These are phyloP conservation scores for Ajuga reptans DNA, from an alignment of 305 asterid genomes.

Conservation along the genomic window DNA sequence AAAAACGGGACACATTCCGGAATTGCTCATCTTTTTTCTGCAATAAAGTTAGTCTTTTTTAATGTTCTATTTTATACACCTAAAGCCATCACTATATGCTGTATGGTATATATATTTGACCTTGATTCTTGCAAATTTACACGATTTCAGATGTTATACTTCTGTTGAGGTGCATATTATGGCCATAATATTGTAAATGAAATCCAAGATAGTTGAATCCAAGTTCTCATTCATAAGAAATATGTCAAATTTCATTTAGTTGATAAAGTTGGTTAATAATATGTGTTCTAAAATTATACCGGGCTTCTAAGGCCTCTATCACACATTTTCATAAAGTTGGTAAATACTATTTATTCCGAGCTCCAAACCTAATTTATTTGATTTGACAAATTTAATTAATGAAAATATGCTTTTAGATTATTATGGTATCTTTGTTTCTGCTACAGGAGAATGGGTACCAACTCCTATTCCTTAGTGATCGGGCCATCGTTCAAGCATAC, in stretches of 20 bases:
- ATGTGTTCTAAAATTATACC: background rate
- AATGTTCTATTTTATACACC: background rate
- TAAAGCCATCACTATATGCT: background rate
- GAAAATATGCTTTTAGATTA: background rate
- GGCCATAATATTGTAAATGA: background rate
- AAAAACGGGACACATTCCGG: constrained; percentile 96
- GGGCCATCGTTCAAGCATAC: constrained; percentile 91
- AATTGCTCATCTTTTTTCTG: constrained; percentile 83
- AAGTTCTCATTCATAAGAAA: background rate
- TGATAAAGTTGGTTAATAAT: background rate
- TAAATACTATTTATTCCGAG: background rate
- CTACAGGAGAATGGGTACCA: constrained; percentile 86
- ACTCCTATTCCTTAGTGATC: constrained; percentile 83
- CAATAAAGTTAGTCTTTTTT: constrained; percentile 61
- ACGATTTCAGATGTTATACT: background rate
- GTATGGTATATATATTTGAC: background rate
- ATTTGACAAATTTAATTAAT: background rate
- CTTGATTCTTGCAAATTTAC: background rate
- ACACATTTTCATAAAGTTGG: background rate
- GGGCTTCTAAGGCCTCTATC: background rate
- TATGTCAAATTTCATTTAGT: background rate
- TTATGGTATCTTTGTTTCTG: constrained; percentile 13
- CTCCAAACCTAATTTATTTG: background rate
- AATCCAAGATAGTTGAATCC: background rate
- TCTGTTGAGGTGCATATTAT: background rate